phyloP scores from a whole-genome alignment of 345 rosid genomes.

The Xanthoceras sorbifolium region DNA sequence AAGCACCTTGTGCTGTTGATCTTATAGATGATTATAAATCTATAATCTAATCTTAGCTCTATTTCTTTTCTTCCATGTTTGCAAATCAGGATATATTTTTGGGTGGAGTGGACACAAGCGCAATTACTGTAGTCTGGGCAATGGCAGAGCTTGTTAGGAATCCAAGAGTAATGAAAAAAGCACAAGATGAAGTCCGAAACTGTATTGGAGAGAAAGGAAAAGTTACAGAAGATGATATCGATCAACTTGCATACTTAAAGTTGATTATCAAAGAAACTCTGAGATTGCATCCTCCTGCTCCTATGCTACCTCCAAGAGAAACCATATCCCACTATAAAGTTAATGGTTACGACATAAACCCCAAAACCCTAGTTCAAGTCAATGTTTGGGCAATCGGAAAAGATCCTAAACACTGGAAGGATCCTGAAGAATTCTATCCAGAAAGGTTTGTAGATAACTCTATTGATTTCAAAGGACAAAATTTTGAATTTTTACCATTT shows the following conservation, averaged over 20 bases:
- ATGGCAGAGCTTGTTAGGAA: constrained; percentile 55
- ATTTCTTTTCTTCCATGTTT: background rate
- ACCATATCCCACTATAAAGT: constrained; percentile 35
- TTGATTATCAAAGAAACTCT: constrained; percentile 51
- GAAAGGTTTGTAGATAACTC: constrained; percentile 45
- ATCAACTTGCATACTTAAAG: constrained; percentile 41
- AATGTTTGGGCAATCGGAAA: constrained; percentile 54
- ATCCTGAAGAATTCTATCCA: constrained; percentile 42
- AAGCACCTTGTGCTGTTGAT: constrained; percentile 4
- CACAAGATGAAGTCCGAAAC: constrained; percentile 53
- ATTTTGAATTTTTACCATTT: constrained; percentile 52
- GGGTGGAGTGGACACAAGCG: constrained; percentile 54
- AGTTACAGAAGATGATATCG: constrained; percentile 35
- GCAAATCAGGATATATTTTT: constrained; percentile 47
- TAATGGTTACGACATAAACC: constrained; percentile 38
- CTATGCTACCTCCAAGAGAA: constrained; percentile 48
- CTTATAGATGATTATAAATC: background rate
- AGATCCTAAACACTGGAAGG: constrained; percentile 46
- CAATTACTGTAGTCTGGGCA: constrained; percentile 54
- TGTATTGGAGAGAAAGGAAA: constrained; percentile 35
- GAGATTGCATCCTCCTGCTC: constrained; percentile 57
- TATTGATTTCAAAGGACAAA: constrained; percentile 49
- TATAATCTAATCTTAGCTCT: background rate
- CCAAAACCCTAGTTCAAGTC: constrained; percentile 39
- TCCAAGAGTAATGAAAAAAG: constrained; percentile 59